These are phyloP conservation scores for Recurvomyces mirabilis DNA, from an alignment of 495 filamentous ascomycete genomes.

Conservation along the genomic window DNA sequence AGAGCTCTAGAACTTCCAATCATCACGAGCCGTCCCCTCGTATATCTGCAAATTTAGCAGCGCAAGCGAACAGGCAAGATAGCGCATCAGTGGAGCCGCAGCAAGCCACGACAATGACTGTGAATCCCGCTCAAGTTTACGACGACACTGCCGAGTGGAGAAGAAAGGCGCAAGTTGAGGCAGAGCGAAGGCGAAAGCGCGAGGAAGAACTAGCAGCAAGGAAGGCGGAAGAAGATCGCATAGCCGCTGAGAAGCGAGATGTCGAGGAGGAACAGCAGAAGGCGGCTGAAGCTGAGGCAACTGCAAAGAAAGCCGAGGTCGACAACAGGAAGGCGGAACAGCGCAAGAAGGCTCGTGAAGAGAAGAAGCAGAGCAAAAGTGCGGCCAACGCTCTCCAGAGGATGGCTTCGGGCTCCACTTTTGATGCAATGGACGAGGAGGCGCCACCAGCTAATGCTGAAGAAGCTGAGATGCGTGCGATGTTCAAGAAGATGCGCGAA, in stretches of 20 bases:
- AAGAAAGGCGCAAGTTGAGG: conserved; percentile 22
- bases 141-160: conserved; percentile 31
- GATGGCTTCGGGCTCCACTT: conserved; percentile 9
- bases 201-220: conserved; percentile 13
- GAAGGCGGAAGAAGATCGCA: conserved; percentile 21
- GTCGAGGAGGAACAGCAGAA: conserved; percentile 7
- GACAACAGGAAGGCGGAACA: conserved; percentile 14
- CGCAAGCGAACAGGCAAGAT: conserved; percentile 2
- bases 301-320: conserved; percentile 12
- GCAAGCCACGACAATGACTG: conserved; percentile 29
- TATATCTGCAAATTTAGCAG: conserved; percentile 1
- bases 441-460: conserved; percentile 1
- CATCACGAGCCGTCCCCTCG: conserved; percentile 10
- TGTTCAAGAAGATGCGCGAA: conserved; percentile 34
- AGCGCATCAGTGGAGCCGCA: conserved; percentile 17
- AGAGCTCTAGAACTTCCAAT: background rate
- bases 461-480: conserved; percentile 26
- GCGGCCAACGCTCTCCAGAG: conserved; percentile 9
- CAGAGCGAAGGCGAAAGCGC: conserved; percentile 13
- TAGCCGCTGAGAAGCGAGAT: conserved; percentile 18
- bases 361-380: conserved; percentile 16
- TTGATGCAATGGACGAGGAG: background rate
- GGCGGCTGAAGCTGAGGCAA: background rate
- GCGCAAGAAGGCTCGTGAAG: conserved; percentile 12
- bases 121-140: conserved; percentile 35